Evolutionary conservation across 768 basidiomycete species (phyloP).

Genomic region (Phaeotremella fagi): DNA sequence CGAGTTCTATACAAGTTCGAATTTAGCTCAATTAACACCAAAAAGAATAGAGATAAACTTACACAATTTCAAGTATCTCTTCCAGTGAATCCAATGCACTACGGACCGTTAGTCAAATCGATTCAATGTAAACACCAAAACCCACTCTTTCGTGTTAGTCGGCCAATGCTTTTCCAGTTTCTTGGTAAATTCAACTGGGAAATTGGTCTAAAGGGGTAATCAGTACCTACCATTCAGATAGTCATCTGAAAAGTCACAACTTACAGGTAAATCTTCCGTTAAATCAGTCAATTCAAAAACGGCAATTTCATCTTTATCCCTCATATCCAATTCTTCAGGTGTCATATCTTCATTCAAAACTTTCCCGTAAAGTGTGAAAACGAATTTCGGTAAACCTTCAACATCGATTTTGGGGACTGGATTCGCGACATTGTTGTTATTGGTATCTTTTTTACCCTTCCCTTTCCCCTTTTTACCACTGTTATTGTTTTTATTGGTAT

Average conservation of each 20-base stretch:
- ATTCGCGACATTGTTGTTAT: too few species aligned
- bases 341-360: conserved; percentile 75
- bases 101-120: not conserved
- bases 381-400: conserved; percentile 55
- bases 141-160: conserved; percentile 67
- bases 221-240: conserved; percentile 2
- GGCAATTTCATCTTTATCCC: conserved; percentile 80
- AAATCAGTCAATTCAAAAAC: conserved; percentile 88
- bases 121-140: conserved; percentile 45
- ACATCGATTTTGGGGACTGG: not conserved
- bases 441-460: not conserved
- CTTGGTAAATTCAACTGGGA: conserved; percentile 62
- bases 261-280: conserved; percentile 55
- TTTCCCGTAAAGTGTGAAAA: conserved; percentile 78
- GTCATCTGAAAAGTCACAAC: conserved; percentile 6
- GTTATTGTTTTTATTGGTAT: not conserved
- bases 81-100: conserved; percentile 72
- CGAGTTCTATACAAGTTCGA: conserved; percentile 68
- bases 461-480: not conserved
- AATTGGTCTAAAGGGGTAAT: conserved; percentile 59
- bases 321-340: conserved; percentile 79
- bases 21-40: not conserved
- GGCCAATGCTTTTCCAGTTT: conserved; percentile 77
- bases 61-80: conserved; percentile 82
- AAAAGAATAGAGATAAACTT: conserved; percentile 46